Percentiles rank a stretch among this genome's conserved stretches.
phyloP scores from a whole-genome alignment of 108 stramenopile genomes.

The Skeletonema costatum region DNA sequence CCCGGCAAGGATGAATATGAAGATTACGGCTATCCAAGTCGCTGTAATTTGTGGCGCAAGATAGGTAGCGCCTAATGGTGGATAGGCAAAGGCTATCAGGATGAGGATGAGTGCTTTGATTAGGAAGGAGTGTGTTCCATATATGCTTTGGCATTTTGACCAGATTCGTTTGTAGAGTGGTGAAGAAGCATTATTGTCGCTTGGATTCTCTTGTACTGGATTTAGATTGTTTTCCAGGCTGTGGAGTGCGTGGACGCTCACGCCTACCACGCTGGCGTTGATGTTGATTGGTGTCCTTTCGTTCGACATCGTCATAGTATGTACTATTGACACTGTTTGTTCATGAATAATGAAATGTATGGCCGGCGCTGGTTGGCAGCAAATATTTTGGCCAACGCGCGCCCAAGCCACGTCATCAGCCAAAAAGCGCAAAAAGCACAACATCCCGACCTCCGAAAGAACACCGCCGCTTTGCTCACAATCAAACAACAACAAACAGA shows the following conservation, averaged over 20 bases:
- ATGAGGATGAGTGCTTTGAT: constrained; percentile 64
- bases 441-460: background rate
- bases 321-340: background rate
- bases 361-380: too few species aligned
- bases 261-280: background rate
- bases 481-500: background rate
- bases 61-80: constrained; percentile 78
- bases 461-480: background rate
- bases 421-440: background rate
- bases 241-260: constrained; percentile 7
- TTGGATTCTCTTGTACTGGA: background rate
- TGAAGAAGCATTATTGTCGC: background rate
- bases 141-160: constrained; percentile 20
- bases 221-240: background rate
- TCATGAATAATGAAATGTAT: too few species aligned
- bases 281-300: background rate
- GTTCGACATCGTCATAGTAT: background rate
- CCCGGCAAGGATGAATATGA: constrained; percentile 83
- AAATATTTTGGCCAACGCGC: too few species aligned
- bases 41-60: constrained; percentile 77
- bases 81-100: constrained; percentile 77
- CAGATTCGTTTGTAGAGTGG: constrained; percentile 13
- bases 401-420: too few species aligned
- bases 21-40: constrained; percentile 77
- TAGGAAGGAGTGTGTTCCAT: constrained; percentile 59